phyloP scores from a whole-genome alignment of 805 yeast genomes.

The Jamesozyma gamospora region DNA sequence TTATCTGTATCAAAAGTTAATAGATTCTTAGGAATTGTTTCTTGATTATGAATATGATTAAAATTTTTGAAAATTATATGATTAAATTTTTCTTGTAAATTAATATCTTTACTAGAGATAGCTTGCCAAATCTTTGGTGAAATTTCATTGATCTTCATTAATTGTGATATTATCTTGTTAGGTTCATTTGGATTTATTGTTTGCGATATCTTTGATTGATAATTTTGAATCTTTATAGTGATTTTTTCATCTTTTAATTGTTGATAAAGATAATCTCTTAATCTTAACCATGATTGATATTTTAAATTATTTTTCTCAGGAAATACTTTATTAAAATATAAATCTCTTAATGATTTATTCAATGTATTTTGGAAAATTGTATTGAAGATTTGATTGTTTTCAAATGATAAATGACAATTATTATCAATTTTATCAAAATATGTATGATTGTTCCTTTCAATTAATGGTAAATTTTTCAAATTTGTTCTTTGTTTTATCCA shows the following conservation, averaged over 20 bases:
- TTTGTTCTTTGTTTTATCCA: slow-evolving; percentile 5
- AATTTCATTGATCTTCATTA: slow-evolving; percentile 3
- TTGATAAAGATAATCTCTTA: slow-evolving; percentile 8
- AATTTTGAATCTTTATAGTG: slow-evolving; percentile 1
- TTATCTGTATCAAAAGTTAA: slow-evolving; percentile 4
- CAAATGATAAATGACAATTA: too few relatives aligned
- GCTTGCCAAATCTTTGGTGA: background rate
- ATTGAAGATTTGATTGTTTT: too few relatives aligned
- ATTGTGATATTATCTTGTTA: slow-evolving; percentile 8
- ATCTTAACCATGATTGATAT: slow-evolving; percentile 5
- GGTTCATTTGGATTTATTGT: slow-evolving; percentile 14
- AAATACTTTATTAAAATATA: background rate
- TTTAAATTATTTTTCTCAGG: background rate
- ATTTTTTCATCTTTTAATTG: slow-evolving; percentile 9
- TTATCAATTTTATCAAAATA: too few relatives aligned
- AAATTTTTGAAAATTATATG: slow-evolving; percentile 12
- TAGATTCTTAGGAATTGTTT: slow-evolving; percentile 11
- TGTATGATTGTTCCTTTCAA: background rate
- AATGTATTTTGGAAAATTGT: too few relatives aligned
- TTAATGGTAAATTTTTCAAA: slow-evolving; percentile 4
- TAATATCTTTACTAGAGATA: background rate
- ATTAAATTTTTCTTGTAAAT: slow-evolving; percentile 7
- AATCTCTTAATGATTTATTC: background rate
- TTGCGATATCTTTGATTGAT: slow-evolving; percentile 7
- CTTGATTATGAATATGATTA: slow-evolving; percentile 17